These are phyloP conservation scores for Odontarrhena argentea DNA, from an alignment of 345 rosid species.

Conservation along the genomic window DNA sequence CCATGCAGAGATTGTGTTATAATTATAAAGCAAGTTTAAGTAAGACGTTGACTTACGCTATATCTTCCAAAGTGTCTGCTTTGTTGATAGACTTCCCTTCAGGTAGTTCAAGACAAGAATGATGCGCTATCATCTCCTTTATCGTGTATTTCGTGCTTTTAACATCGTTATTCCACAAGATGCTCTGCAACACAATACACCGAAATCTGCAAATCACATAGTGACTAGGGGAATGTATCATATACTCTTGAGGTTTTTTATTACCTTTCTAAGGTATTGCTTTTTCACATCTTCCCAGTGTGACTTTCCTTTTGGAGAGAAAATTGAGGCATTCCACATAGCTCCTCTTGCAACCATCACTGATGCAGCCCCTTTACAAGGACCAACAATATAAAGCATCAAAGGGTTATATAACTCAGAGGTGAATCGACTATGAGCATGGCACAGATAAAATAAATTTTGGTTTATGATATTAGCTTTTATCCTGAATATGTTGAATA, in stretches of 20 bases:
- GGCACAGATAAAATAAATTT: neutral
- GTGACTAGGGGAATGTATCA: neutral
- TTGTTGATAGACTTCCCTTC: constrained; percentile 83
- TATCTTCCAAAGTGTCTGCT: constrained; percentile 72
- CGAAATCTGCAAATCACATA: constrained; percentile 15
- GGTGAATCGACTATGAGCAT: constrained; percentile 1
- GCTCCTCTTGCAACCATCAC: constrained; percentile 98
- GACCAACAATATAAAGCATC: constrained; percentile 10
- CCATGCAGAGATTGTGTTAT: neutral
- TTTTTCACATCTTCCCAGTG: constrained; percentile 77
- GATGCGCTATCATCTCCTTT: constrained; percentile 78
- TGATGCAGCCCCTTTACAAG: constrained; percentile 70
- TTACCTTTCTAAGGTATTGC: constrained; percentile 77
- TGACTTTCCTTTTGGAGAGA: constrained; percentile 68
- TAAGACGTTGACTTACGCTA: constrained; percentile 59
- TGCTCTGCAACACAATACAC: constrained; percentile 60
- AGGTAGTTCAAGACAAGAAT: constrained; percentile 74
- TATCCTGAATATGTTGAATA: constrained; percentile 4
- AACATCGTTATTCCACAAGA: constrained; percentile 83
- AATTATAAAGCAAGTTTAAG: neutral
- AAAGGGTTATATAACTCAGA: constrained; percentile 14
- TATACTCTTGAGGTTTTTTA: neutral
- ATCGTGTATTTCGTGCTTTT: constrained; percentile 87
- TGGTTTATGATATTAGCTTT: neutral
- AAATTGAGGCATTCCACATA: constrained; percentile 91